phyloP scores from a whole-genome alignment of 1,284 basidiomycete species.

The Austroboletus niveus region DNA sequence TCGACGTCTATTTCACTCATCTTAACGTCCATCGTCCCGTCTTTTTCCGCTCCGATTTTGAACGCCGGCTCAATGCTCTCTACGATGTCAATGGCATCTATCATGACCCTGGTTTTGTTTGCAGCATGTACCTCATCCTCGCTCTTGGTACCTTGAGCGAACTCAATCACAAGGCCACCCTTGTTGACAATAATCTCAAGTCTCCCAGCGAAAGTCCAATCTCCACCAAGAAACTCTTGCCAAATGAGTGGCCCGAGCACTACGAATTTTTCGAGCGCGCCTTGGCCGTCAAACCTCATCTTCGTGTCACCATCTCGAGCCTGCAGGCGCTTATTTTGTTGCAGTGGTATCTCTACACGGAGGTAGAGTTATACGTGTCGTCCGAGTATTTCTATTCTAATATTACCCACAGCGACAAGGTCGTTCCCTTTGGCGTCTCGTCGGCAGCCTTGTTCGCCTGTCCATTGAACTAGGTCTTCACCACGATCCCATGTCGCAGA shows the following conservation, averaged over 20 bases:
- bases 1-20: constrained; percentile 67
- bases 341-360: constrained; percentile 84
- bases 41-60: constrained; percentile 63
- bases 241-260: constrained; percentile 72
- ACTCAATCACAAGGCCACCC: constrained; percentile 62
- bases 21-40: constrained; percentile 79
- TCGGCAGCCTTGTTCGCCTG: constrained; percentile 75
- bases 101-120: constrained; percentile 74
- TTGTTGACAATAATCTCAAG: constrained; percentile 31
- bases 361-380: constrained; percentile 46
- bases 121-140: constrained; percentile 70
- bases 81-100: constrained; percentile 52
- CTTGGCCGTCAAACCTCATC: constrained; percentile 70
- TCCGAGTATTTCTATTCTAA: constrained; percentile 2
- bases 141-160: constrained; percentile 80
- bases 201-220: constrained; percentile 32
- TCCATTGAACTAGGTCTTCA: constrained; percentile 79
- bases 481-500: constrained; percentile 72
- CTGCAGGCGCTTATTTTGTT: constrained; percentile 76
- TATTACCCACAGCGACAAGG: constrained; percentile 63
- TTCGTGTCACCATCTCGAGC: constrained; percentile 75
- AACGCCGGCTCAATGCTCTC: constrained; percentile 57
- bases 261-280: constrained; percentile 80
- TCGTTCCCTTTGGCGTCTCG: constrained; percentile 78
- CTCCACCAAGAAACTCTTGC: constrained; percentile 58